A percentile compares a stretch with the other conserved stretches of the same genome.
Conservation (phyloP, 441 rosid species). For the Daphne laureola region DNA sequence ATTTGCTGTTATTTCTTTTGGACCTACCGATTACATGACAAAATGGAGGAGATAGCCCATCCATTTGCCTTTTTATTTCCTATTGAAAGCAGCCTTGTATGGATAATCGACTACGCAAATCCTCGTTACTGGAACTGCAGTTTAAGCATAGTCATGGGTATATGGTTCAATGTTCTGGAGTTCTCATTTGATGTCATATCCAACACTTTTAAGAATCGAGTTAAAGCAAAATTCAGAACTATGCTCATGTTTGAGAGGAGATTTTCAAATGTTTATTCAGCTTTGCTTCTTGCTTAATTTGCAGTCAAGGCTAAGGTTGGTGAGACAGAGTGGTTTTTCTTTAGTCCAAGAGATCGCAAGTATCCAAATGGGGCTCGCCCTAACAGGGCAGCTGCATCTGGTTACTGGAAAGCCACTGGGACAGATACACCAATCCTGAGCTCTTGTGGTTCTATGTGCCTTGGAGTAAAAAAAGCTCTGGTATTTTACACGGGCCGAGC, state of each 20-base stretch:
- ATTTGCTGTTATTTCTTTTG: neutral
- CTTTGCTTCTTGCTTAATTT: neutral
- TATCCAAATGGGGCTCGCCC: conserved; percentile 36
- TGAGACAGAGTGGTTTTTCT: conserved; percentile 36
- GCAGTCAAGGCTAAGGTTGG: conserved; percentile 31
- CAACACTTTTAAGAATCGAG: too few relatives aligned
- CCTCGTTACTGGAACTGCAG: too few relatives aligned
- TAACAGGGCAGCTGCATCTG: conserved; percentile 32
- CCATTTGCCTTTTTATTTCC: too few relatives aligned
- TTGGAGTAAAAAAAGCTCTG: conserved; percentile 41
- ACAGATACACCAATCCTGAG: conserved; percentile 34
- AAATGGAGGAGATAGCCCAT: too few relatives aligned
- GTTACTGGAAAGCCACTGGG: conserved; percentile 37
- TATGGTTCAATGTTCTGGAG: neutral
- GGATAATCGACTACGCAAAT: too few relatives aligned
- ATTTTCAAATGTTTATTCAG: neutral
- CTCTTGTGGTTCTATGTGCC: conserved; percentile 23
- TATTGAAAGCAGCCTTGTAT: too few relatives aligned
- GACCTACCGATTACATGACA: too few relatives aligned
- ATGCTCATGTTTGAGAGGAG: too few relatives aligned
- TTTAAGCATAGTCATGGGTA: too few relatives aligned
- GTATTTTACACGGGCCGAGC: conserved; percentile 35
- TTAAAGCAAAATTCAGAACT: too few relatives aligned
- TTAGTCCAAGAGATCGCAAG: conserved; percentile 29
- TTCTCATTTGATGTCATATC: neutral